phyloP scores from a whole-genome alignment of 441 rosid species.

The Raphanus hybrid region DNA sequence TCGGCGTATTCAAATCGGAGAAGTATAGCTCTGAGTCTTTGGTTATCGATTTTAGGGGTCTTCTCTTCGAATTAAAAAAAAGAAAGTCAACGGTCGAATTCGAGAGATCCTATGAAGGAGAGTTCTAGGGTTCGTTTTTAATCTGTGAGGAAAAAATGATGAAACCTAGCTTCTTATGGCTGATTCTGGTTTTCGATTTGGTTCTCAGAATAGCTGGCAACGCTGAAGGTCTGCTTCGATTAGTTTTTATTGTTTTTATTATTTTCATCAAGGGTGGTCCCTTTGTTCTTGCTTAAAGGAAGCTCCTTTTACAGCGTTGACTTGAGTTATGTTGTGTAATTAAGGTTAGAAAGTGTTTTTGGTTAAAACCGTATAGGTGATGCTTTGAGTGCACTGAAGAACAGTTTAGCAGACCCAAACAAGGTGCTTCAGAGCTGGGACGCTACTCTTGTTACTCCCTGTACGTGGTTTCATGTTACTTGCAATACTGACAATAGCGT shows the following conservation, averaged over 20 bases:
- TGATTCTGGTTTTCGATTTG: constrained; percentile 50
- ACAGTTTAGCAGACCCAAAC: constrained; percentile 66
- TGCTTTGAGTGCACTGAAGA: constrained; percentile 61
- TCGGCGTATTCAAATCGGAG: constrained; percentile 24
- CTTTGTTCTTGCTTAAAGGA: background rate
- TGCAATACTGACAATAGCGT: constrained; percentile 75
- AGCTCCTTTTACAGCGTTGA: background rate
- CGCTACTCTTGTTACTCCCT: constrained; percentile 72
- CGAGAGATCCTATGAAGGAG: constrained; percentile 33
- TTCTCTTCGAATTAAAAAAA: constrained; percentile 2
- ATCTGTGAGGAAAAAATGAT: constrained; percentile 1
- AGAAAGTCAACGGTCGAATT: constrained; percentile 38
- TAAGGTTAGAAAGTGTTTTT: background rate
- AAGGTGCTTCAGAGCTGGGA: constrained; percentile 84
- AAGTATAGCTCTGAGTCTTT: background rate
- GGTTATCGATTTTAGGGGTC: constrained; percentile 14
- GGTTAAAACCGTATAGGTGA: constrained; percentile 50
- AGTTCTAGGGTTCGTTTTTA: constrained; percentile 32
- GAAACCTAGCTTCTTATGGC: constrained; percentile 43
- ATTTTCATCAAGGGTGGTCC: no score
- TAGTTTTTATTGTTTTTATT: background rate
- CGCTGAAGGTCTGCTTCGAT: constrained; percentile 55
- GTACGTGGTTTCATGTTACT: constrained; percentile 80
- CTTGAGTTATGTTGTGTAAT: background rate
- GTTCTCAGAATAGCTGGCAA: constrained; percentile 52